A percentile compares a stretch with the other conserved stretches of the same genome.
Conservation (phyloP, 164 flowering plant genomes). For the Stephania cephalantha region DNA sequence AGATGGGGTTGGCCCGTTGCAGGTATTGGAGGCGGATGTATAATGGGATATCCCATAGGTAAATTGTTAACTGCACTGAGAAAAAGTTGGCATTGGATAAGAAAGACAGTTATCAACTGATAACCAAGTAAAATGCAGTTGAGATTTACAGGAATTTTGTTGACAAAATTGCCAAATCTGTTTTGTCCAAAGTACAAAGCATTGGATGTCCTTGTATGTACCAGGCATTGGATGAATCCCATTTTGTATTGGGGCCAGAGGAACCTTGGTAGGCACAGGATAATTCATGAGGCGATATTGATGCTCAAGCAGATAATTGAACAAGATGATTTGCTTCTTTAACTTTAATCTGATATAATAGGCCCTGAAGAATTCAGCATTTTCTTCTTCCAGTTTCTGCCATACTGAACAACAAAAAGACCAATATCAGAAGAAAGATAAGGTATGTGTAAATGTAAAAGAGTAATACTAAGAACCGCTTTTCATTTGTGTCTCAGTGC, state of each 20-base stretch:
- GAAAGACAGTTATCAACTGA: constrained; percentile 11
- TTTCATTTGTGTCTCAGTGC: background rate
- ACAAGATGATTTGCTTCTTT: constrained; percentile 87
- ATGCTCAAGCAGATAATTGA: constrained; percentile 89
- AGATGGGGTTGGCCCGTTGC: constrained; percentile 88
- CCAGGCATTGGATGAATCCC: constrained; percentile 96
- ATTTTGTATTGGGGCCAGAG: constrained; percentile 82
- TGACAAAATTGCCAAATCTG: background rate
- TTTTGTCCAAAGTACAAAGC: background rate
- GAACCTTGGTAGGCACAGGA: constrained; percentile 66
- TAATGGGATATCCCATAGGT: constrained; percentile 93
- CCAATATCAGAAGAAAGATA: background rate
- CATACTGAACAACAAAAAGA: constrained; percentile 50
- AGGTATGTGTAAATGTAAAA: constrained; percentile 7
- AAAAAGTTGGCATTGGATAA: constrained; percentile 36
- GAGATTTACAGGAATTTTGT: background rate
- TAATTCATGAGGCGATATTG: constrained; percentile 80
- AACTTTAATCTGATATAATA: constrained; percentile 87
- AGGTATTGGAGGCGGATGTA: constrained; percentile 69
- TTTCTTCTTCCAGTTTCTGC: constrained; percentile 99
- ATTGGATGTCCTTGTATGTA: constrained; percentile 1
- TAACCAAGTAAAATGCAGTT: background rate
- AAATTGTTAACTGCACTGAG: constrained; percentile 89
- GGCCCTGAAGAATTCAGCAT: constrained; percentile 96
- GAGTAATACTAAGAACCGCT: background rate